Conservation (phyloP, 1,284 basidiomycete species). For the Malassezia psittaci region DNA sequence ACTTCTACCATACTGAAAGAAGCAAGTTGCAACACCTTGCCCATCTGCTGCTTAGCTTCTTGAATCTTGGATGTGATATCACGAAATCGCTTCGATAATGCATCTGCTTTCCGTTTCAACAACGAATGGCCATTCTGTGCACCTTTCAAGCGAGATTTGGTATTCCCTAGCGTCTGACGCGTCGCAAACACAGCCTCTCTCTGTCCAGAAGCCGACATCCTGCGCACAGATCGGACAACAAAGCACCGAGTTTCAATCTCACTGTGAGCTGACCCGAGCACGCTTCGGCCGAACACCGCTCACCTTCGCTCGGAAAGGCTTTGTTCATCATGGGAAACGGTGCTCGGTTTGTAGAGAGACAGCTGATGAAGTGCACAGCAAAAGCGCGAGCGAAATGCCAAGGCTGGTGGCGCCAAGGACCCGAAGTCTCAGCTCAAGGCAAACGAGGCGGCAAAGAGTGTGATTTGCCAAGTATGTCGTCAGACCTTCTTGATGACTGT, state of each 20-base stretch:
- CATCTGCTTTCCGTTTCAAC: constrained; percentile 93
- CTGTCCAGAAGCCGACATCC: constrained; percentile 75
- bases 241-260: neutral
- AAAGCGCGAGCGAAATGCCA: constrained; percentile 45
- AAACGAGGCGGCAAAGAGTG: constrained; percentile 50
- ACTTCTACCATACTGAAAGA: constrained; percentile 98
- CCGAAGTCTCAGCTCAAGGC: constrained; percentile 42
- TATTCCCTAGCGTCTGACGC: constrained; percentile 63
- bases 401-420: constrained; percentile 23
- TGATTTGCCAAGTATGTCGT: constrained; percentile 51
- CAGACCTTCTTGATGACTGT: constrained; percentile 52
- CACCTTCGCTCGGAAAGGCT: neutral
- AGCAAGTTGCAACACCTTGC: constrained; percentile 91
- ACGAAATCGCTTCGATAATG: constrained; percentile 81
- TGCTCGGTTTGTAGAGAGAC: constrained; percentile 21
- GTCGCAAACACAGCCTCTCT: constrained; percentile 81
- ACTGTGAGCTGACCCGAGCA: neutral
- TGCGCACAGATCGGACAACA: constrained; percentile 13
- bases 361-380: constrained; percentile 32
- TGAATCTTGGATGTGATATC: constrained; percentile 55
- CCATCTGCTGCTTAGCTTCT: constrained; percentile 99
- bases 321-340: constrained; percentile 31
- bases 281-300: neutral
- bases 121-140: constrained; percentile 96
- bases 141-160: constrained; percentile 83